Evolutionary conservation across 192 early-diverging fungal species (phyloP).

Genomic region (Mortierella hygrophila): DNA sequence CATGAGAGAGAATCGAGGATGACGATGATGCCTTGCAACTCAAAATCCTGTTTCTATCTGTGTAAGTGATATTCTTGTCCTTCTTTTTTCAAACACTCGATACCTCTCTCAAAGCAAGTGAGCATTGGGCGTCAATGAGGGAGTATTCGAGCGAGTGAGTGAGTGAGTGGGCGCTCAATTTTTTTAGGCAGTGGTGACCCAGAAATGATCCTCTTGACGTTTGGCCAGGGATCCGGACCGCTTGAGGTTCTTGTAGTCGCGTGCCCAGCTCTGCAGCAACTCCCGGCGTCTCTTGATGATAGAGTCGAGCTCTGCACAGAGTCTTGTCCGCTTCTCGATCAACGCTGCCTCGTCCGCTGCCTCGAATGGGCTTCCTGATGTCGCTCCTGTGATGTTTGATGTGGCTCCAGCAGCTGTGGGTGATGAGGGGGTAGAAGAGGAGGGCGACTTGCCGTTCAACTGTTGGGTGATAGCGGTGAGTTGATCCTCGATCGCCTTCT

Average conservation of each 20-base stretch:
- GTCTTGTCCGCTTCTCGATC: conserved; percentile 19
- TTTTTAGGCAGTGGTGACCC: conserved; percentile 50
- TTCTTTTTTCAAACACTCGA: background rate
- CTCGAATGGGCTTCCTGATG: background rate
- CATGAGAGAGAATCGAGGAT: background rate
- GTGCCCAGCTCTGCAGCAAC: conserved; percentile 50
- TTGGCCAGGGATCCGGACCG: conserved; percentile 47
- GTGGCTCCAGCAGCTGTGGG: background rate
- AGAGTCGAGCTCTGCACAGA: conserved; percentile 32
- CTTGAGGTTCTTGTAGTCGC: conserved; percentile 54
- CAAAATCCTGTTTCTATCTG: background rate
- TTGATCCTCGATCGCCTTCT: conserved; percentile 45
- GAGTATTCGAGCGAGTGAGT: background rate
- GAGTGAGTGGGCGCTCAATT: background rate
- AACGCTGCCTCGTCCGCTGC: conserved; percentile 23
- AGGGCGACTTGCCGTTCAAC: conserved; percentile 14
- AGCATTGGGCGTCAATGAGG: conserved; percentile 1
- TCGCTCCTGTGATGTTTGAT: background rate
- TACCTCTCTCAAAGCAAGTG: background rate
- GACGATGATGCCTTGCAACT: background rate
- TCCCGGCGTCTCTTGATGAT: conserved; percentile 42
- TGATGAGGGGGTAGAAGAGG: conserved; percentile 11
- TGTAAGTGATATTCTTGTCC: background rate
- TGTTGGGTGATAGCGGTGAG: conserved; percentile 35
- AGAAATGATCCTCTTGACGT: conserved; percentile 39